Evolutionary conservation across 306 rosid species (phyloP), one percentile per base, ranked within the genome.

Genomic region (Fragaria iinumae): DNA sequence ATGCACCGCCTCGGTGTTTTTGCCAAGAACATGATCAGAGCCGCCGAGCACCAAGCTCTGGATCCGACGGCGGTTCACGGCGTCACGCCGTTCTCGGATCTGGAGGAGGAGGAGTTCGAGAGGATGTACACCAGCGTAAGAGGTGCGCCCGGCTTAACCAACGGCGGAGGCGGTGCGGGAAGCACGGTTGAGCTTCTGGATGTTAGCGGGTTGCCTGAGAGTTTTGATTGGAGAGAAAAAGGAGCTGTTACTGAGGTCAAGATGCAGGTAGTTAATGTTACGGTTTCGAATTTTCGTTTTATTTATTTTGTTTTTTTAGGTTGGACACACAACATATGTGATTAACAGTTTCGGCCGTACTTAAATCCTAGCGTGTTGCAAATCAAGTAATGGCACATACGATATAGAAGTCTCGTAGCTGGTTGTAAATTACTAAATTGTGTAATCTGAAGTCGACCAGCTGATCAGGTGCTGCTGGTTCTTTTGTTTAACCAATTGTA

Each of bases 221-320:
- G 83, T 77, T 91, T 91, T 49, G 96, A 94, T 71, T 94, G 97
- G 98, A 86, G 97, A n/a, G 92, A 88, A 6, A 90, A 90, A 9
- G 98, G 98, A 2, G 98, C 97, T 18, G 95, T 94, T 27, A 91
- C 96, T 8, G 87, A 77, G n/a, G 96, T 94, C 47, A 91, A 94
- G 93, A 85, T 43, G 84, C 98, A 94, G 96, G 98, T 18, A 25
- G 10, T 34, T 50, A 4, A 20, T 59, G 13, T 17, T 18, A 1
- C 9, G 1, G 8, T 9, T 5, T 25, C 2, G 2, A 29, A 16
- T 44, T 20, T 3, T 21, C 39, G 2, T 45, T 1, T 16, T 63
- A 44, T 59, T 32, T 50, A 17, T 13, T 48, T 48, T 3, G 43
- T 6, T 36, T 36, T 47, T 47, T 47, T 12, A 0, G 5, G 9